Evolutionary conservation across 352 stramenopile genomes (phyloP).

Genomic region (Phytophthora fragariaefolia): DNA sequence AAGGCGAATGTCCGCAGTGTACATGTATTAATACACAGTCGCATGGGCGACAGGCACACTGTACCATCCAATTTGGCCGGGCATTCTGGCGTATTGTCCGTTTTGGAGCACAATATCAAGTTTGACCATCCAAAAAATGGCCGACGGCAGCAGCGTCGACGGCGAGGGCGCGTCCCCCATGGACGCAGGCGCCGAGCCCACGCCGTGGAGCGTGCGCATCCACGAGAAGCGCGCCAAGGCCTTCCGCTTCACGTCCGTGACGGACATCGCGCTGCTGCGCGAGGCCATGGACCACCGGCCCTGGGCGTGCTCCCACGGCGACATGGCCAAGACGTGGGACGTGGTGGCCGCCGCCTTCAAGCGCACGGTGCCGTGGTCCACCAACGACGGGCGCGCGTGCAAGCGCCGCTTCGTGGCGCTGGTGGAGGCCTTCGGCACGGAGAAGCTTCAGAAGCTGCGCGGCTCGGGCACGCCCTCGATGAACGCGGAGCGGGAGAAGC

Average conservation of each 20-base stretch:
- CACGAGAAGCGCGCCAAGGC: constrained; percentile 37
- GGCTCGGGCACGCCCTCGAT: constrained; percentile 27
- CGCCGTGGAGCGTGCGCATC: constrained; percentile 29
- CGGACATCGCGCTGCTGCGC: constrained; percentile 32
- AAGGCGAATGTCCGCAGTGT: no score
- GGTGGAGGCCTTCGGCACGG: constrained; percentile 16
- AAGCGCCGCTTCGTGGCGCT: constrained; percentile 36
- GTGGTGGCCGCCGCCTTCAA: constrained; percentile 28
- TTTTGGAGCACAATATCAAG: constrained; percentile 6
- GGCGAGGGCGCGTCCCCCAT: no score
- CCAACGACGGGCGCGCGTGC: constrained; percentile 31
- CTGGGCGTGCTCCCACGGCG: constrained; percentile 30
- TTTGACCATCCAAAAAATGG: no score
- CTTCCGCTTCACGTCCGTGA: constrained; percentile 38
- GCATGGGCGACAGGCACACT: no score
- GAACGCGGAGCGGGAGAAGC: constrained; percentile 29
- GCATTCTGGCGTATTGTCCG: no score
- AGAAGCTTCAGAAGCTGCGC: constrained; percentile 31
- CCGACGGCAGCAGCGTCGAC: no score
- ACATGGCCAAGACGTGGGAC: constrained; percentile 35
- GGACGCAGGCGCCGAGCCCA: not conserved
- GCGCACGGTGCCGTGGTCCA: constrained; percentile 24
- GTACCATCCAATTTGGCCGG: no score
- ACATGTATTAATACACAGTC: no score
- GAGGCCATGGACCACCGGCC: constrained; percentile 34